Evolutionary conservation across 768 basidiomycete species (phyloP).

Genomic region (Tricholoma furcatifolium): DNA sequence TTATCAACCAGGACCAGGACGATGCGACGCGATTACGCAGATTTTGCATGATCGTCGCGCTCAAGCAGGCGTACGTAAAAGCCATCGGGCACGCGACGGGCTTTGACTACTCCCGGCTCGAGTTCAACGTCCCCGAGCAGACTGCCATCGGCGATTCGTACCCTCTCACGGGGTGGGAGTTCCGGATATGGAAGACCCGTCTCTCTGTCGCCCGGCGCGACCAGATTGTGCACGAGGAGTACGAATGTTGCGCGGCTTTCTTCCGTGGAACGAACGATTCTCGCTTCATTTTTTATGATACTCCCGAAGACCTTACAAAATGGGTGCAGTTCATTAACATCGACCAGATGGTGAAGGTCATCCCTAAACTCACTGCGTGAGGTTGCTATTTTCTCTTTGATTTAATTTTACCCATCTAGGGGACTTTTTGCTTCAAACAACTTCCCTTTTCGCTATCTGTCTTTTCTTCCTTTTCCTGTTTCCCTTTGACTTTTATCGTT

Average conservation of each 20-base stretch:
- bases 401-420: neutral
- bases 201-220: slow-evolving; percentile 65
- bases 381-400: neutral
- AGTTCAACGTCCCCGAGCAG: slow-evolving; percentile 70
- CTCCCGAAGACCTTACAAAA: slow-evolving; percentile 62
- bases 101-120: slow-evolving; percentile 79
- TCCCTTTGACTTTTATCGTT: neutral
- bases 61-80: slow-evolving; percentile 81
- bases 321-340: slow-evolving; percentile 87
- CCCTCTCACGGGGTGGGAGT: slow-evolving; percentile 80
- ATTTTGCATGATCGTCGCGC: slow-evolving; percentile 72
- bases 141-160: slow-evolving; percentile 66
- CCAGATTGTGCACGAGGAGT: slow-evolving; percentile 59
- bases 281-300: slow-evolving; percentile 72
- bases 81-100: slow-evolving; percentile 81
- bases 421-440: neutral
- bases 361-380: slow-evolving; percentile 69
- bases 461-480: neutral
- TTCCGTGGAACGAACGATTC: slow-evolving; percentile 66
- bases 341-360: slow-evolving; percentile 78
- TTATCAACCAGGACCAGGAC: slow-evolving; percentile 47
- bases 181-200: slow-evolving; percentile 73
- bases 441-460: neutral
- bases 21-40: slow-evolving; percentile 72
- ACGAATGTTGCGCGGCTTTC: slow-evolving; percentile 78